Evolutionary conservation across 2,329 filamentous ascomycete species (phyloP), one percentile per base, ranked within the genome.

Genomic region (Cryoendolithus antarcticus): DNA sequence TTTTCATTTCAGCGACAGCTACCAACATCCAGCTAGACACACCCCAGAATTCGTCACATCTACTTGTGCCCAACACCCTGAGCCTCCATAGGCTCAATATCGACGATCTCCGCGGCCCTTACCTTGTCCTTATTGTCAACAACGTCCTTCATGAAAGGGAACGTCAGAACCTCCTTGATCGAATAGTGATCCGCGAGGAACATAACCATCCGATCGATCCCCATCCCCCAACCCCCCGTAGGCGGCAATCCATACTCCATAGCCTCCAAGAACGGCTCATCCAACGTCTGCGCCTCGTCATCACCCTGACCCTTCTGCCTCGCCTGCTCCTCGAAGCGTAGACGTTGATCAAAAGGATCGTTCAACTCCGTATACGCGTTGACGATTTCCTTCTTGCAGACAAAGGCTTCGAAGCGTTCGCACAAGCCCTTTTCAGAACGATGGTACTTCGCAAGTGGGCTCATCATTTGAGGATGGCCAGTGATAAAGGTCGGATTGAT

Each of bases 341-440:
- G 67, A 45, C 91, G 77, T 70, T 98, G 91, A 63, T 95, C 88
- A 55, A 93, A 89, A 41, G 89, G 86, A 56, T 95, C 85, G 71
- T 93, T 93, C 74, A 98, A 80, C 76, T 98, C 91, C 30, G 89
- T 96, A 67, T 95, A 93, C 4, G 88, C 88, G 58, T 98, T 96
- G 56, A 81, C 82, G 51, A 96, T 95, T 62, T 96, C 89, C 75
- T 91, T 93, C 73, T 86, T 93, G 71, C 82, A 86, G 34, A 95
- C 91, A 51, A 98, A 98, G 8, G 85, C 88, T 66, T 98, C 91
- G 62, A 96, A 96, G 40, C 91, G 83, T 70, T 98, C 91, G 61
- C 86, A 95, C 28, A 98, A 75, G 54, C 89, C 91, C 38, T 80
- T 74, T 46, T 77, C 75, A 34, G 71, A 66, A 49, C 91, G 83